phyloP scores from a whole-genome alignment of 768 basidiomycete genomes.

The Boletus fagicola region DNA sequence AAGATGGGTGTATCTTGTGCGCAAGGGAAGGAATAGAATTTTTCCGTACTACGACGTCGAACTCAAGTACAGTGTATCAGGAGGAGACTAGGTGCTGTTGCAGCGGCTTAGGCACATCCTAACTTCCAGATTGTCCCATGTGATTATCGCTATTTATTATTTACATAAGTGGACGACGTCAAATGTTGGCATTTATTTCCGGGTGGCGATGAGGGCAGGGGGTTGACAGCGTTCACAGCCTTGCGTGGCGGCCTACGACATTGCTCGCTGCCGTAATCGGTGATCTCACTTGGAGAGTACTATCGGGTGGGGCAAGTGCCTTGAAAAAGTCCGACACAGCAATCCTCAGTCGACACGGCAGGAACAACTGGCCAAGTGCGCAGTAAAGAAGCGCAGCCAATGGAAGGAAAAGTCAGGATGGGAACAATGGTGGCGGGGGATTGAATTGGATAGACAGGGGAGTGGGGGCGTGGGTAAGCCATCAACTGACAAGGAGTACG shows the following conservation, averaged over 20 bases:
- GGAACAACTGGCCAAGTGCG: neutral
- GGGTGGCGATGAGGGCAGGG: neutral
- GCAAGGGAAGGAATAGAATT: neutral
- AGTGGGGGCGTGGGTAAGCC: neutral
- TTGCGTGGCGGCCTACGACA: neutral
- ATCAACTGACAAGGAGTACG: neutral
- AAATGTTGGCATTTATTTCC: neutral
- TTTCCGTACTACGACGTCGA: neutral
- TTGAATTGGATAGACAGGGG: neutral
- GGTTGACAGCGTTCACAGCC: slow-evolving; percentile 14
- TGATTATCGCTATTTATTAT: slow-evolving; percentile 2
- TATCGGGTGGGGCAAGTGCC: slow-evolving; percentile 1
- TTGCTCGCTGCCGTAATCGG: slow-evolving; percentile 15
- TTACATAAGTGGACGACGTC: neutral
- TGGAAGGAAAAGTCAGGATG: too few species aligned
- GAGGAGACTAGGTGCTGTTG: neutral
- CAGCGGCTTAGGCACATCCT: neutral
- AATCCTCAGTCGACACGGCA: neutral
- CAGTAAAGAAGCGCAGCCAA: slow-evolving; percentile 9
- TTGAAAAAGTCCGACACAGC: slow-evolving; percentile 13
- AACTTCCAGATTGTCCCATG: neutral
- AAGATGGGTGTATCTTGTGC: neutral
- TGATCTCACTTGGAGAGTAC: neutral
- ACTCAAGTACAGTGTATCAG: neutral
- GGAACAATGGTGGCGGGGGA: neutral